Conservation (phyloP, 208 protist genomes). For the Leishmania tarentolae region DNA sequence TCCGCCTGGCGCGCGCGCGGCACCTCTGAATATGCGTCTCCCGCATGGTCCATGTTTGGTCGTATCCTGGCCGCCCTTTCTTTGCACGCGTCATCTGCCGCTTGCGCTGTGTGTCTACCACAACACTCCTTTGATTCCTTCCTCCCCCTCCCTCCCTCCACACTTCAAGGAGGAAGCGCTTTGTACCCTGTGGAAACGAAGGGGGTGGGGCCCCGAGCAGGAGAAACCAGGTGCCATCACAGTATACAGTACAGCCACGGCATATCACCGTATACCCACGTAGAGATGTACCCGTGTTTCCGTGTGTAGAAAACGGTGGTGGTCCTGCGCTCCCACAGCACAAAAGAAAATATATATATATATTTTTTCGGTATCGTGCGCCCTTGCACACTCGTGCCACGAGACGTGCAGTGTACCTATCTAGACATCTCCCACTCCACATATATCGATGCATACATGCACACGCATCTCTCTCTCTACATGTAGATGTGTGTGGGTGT, state of each 20-base stretch:
- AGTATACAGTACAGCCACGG: not conserved
- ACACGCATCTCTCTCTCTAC: not conserved
- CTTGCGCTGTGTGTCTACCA: not conserved
- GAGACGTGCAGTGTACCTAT: not conserved
- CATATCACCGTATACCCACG: not conserved
- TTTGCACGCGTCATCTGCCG: not conserved
- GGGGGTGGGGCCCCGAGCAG: not conserved
- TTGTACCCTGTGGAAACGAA: not conserved
- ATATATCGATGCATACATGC: not conserved
- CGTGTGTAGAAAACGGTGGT: not conserved
- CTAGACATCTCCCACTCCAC: not conserved
- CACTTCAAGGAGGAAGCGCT: not conserved
- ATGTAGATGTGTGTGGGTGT: not conserved
- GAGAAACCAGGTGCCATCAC: not conserved
- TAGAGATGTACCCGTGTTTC: not conserved
- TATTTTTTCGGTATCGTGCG: not conserved
- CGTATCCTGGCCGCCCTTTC: not conserved
- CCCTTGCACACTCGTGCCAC: too few species aligned
- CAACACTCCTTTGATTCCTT: too few species aligned
- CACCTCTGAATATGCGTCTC: not conserved
- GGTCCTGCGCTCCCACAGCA: not conserved
- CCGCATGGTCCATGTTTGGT: not conserved
- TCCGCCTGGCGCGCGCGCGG: not conserved
- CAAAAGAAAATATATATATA: too few species aligned
- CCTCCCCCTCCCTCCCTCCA: not conserved